A percentile compares a stretch with the other conserved stretches of the same genome.
phyloP scores from a whole-genome alignment of 1,284 basidiomycete species.

The Cystobasidium sp. region DNA sequence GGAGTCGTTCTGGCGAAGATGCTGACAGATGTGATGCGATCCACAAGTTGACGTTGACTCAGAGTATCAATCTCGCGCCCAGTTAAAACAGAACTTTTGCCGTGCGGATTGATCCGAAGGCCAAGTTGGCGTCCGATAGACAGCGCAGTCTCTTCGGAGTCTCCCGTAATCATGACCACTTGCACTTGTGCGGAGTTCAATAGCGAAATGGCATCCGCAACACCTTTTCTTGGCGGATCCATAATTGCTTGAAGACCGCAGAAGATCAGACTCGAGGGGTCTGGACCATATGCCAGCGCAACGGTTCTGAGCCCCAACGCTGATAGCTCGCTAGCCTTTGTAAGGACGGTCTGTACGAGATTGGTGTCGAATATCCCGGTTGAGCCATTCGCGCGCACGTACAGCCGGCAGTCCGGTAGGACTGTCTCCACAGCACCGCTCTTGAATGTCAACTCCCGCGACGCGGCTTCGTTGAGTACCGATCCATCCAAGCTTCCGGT shows the following conservation, averaged over 20 bases:
- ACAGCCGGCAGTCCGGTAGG: conserved; percentile 80
- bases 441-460: conserved; percentile 79
- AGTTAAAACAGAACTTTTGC: conserved; percentile 66
- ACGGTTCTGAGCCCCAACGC: conserved; percentile 81
- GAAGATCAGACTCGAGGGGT: conserved; percentile 72
- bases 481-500: conserved; percentile 65
- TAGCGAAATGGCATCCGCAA: conserved; percentile 80
- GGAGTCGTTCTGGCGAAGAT: conserved; percentile 96
- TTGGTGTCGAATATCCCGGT: conserved; percentile 74
- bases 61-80: conserved; percentile 85
- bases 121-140: conserved; percentile 89
- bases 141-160: conserved; percentile 86
- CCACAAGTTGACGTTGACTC: conserved; percentile 76
- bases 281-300: conserved; percentile 80
- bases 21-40: conserved; percentile 76
- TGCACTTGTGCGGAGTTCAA: conserved; percentile 86
- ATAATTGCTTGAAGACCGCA: conserved; percentile 93
- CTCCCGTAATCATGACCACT: conserved; percentile 97
- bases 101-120: conserved; percentile 62
- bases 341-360: conserved; percentile 68
- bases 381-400: conserved; percentile 82
- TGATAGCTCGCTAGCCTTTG: conserved; percentile 73
- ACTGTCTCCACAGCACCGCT: conserved; percentile 91
- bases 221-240: conserved; percentile 90
- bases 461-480: conserved; percentile 44